Evolutionary conservation across 169 alveolate species (phyloP).

Genomic region (Babesia gibsoni): DNA sequence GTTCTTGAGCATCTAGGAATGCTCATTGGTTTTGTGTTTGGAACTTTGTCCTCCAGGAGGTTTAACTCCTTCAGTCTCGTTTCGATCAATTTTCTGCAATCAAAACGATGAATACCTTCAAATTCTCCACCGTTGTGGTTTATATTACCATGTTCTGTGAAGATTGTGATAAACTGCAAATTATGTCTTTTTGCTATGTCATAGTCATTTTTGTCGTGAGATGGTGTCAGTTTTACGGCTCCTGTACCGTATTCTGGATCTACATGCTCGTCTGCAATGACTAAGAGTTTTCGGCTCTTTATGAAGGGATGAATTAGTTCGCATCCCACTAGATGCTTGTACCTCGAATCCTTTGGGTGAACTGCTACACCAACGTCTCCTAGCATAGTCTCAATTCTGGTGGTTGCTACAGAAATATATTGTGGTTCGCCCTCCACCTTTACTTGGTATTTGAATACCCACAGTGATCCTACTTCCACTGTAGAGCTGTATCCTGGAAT

Average conservation of each 20-base stretch:
- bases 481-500: conserved; percentile 68
- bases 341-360: conserved; percentile 97
- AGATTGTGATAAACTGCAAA: conserved; percentile 86
- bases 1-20: conserved; percentile 97
- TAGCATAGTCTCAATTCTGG: conserved; percentile 99
- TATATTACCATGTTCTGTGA: conserved; percentile 94
- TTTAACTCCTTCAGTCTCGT: conserved; percentile 89
- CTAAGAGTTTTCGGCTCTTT: conserved; percentile 88
- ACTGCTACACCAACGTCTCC: conserved; percentile 99
- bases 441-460: conserved; percentile 91
- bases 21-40: conserved; percentile 92
- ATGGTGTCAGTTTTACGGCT: conserved; percentile 99
- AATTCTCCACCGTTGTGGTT: conserved; percentile 93
- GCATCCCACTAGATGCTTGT: conserved; percentile 91
- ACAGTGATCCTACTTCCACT: conserved; percentile 97
- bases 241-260: conserved; percentile 99
- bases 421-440: conserved; percentile 82
- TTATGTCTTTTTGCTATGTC: conserved; percentile 95
- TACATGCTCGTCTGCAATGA: conserved; percentile 95
- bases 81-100: conserved; percentile 90
- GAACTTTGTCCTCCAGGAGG: conserved; percentile 78
- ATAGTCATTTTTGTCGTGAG: conserved; percentile 99
- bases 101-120: conserved; percentile 94
- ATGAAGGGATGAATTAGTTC: conserved; percentile 96
- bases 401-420: conserved; percentile 88